These are phyloP conservation scores for Tetratostichococcus sp. DNA, from an alignment of 139 green algal genomes.

Conservation along the genomic window DNA sequence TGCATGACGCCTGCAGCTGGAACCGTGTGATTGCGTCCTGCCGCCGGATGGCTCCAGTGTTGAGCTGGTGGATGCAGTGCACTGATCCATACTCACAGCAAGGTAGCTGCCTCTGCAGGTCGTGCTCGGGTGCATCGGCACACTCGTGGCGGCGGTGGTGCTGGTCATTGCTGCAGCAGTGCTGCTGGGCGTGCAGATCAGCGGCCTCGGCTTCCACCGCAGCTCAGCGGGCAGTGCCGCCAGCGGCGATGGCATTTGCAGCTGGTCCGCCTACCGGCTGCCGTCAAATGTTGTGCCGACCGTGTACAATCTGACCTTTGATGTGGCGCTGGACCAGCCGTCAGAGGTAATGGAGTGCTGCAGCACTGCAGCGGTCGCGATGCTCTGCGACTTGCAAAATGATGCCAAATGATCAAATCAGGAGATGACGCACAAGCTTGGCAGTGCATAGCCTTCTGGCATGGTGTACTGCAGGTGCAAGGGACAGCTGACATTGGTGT, in stretches of 20 bases:
- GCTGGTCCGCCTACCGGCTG: slow-evolving; percentile 40
- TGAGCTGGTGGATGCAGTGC: no score
- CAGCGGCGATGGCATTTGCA: slow-evolving; percentile 23
- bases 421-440: no score
- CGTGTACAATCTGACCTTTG: slow-evolving; percentile 50
- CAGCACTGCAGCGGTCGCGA: no score
- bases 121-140: neutral
- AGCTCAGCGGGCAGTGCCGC: no score
- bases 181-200: neutral
- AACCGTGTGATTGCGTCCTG: no score
- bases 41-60: no score
- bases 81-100: no score
- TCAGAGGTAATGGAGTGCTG: neutral
- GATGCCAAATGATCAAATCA: no score
- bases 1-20: no score
- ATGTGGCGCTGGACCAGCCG: slow-evolving; percentile 28
- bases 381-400: no score
- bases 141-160: neutral
- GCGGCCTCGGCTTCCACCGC: neutral
- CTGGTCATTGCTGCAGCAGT: neutral
- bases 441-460: no score
- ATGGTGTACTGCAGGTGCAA: slow-evolving; percentile 9
- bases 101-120: no score
- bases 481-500: slow-evolving; percentile 36
- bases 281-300: slow-evolving; percentile 28